Conservation (phyloP, 495 filamentous ascomycete species). For the Bryoglossum gracile region DNA sequence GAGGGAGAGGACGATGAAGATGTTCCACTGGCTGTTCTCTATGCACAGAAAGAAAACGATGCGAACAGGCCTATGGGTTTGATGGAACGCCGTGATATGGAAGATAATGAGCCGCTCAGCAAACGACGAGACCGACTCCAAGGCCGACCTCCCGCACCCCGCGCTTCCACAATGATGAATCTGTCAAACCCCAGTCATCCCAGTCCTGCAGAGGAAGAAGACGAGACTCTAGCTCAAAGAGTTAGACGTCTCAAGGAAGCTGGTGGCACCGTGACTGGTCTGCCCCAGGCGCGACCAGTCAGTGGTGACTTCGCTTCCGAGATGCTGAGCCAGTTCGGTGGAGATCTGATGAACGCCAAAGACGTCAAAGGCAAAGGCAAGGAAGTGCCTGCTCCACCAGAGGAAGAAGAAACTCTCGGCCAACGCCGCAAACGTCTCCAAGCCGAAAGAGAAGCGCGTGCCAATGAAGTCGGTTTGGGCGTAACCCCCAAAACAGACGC, state of each 20-base stretch:
- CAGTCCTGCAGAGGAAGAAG: slow-evolving; percentile 50
- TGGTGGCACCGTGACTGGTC: slow-evolving; percentile 37
- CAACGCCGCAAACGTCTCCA: slow-evolving; percentile 78
- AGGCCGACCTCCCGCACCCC: slow-evolving; percentile 33
- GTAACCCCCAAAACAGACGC: slow-evolving; percentile 23
- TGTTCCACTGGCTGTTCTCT: slow-evolving; percentile 79
- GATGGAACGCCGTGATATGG: slow-evolving; percentile 74
- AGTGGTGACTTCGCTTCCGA: slow-evolving; percentile 75
- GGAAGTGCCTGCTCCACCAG: slow-evolving; percentile 18
- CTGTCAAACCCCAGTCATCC: slow-evolving; percentile 32
- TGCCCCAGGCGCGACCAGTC: slow-evolving; percentile 48
- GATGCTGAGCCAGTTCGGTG: slow-evolving; percentile 64
- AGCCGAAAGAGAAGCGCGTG: slow-evolving; percentile 55
- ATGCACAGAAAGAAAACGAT: slow-evolving; percentile 50
- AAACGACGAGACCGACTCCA: slow-evolving; percentile 68
- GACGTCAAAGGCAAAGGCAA: slow-evolving; percentile 25
- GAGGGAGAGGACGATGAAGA: slow-evolving; percentile 56
- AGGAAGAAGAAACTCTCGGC: slow-evolving; percentile 77
- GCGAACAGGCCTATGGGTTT: slow-evolving; percentile 68
- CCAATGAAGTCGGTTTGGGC: slow-evolving; percentile 34
- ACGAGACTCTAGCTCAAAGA: slow-evolving; percentile 73
- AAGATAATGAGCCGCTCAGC: slow-evolving; percentile 88
- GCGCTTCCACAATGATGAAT: slow-evolving; percentile 25
- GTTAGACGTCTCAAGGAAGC: slow-evolving; percentile 58
- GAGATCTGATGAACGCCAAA: slow-evolving; percentile 32